A percentile compares a stretch with the other conserved stretches of the same genome.
Evolutionary conservation across 805 yeast genomes (phyloP).

Genomic region (Nakazawaea wickerhamii): DNA sequence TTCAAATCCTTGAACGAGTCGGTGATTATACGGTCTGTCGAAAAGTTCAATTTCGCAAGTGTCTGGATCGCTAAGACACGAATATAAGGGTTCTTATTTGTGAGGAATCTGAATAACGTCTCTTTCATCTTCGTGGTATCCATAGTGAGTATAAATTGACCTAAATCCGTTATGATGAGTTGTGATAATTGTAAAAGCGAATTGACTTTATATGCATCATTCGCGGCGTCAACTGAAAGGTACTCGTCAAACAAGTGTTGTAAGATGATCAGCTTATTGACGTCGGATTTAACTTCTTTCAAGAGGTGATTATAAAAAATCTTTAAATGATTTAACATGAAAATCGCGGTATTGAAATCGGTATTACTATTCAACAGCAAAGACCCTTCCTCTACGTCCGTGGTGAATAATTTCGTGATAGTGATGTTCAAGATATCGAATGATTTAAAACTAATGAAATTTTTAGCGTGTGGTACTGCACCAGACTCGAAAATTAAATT

Average conservation of each 20-base stretch:
- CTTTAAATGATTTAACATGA: slow-evolving; percentile 23
- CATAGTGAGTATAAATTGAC: slow-evolving; percentile 26
- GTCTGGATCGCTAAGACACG: slow-evolving; percentile 36
- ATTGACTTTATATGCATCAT: slow-evolving; percentile 14
- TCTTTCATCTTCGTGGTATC: slow-evolving; percentile 24
- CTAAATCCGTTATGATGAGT: slow-evolving; percentile 23
- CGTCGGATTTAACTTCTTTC: slow-evolving; percentile 27
- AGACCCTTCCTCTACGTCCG: slow-evolving; percentile 1
- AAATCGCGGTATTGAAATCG: slow-evolving; percentile 17
- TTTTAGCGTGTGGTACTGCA: slow-evolving; percentile 21
- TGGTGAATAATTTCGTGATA: slow-evolving; percentile 20
- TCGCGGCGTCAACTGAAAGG: background rate
- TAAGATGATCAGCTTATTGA: slow-evolving; percentile 26
- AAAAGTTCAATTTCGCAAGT: slow-evolving; percentile 21
- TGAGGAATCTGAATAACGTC: slow-evolving; percentile 31
- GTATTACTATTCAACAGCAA: background rate
- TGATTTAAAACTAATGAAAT: slow-evolving; percentile 25
- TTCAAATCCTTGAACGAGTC: slow-evolving; percentile 3
- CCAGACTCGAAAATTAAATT: slow-evolving; percentile 27
- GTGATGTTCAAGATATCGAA: slow-evolving; percentile 23
- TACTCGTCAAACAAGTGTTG: slow-evolving; percentile 7
- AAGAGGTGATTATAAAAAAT: slow-evolving; percentile 23
- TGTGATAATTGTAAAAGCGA: slow-evolving; percentile 25
- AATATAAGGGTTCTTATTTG: slow-evolving; percentile 32
- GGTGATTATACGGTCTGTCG: background rate